Evolutionary conservation across 2,329 filamentous ascomycete species (phyloP).

Genomic region (Neofusicoccum ribis): DNA sequence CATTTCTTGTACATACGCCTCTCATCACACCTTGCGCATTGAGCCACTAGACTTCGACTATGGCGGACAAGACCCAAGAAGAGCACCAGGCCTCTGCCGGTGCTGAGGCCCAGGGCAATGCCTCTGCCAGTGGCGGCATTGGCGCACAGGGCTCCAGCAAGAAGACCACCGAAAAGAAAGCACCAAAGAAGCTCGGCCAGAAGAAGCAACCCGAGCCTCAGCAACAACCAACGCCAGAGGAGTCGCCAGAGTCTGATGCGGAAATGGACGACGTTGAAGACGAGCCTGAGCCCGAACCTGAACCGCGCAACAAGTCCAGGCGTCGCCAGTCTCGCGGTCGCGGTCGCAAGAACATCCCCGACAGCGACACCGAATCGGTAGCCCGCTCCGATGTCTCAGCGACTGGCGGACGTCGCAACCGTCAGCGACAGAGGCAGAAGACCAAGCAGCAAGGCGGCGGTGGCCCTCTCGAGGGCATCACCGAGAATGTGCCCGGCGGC

Average conservation of each 20-base stretch:
- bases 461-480: slow-evolving; percentile 56
- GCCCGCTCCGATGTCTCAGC: slow-evolving; percentile 56
- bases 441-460: slow-evolving; percentile 44
- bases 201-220: slow-evolving; percentile 45
- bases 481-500: slow-evolving; percentile 54
- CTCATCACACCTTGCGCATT: neutral
- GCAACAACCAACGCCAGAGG: slow-evolving; percentile 48
- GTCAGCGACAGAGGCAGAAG: slow-evolving; percentile 52
- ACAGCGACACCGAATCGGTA: slow-evolving; percentile 56
- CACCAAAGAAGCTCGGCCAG: slow-evolving; percentile 50
- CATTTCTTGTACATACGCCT: slow-evolving; percentile 4
- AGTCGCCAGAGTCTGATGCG: slow-evolving; percentile 41
- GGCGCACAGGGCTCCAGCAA: slow-evolving; percentile 25
- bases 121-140: slow-evolving; percentile 23
- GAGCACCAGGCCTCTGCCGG: slow-evolving; percentile 26
- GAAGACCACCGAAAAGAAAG: slow-evolving; percentile 49
- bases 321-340: slow-evolving; percentile 53
- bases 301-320: slow-evolving; percentile 43
- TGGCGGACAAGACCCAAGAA: slow-evolving; percentile 25
- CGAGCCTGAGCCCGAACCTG: slow-evolving; percentile 47
- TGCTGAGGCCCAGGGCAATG: slow-evolving; percentile 29
- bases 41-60: slow-evolving; percentile 16
- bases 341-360: slow-evolving; percentile 44
- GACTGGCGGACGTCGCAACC: slow-evolving; percentile 56
- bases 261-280: slow-evolving; percentile 47